Evolutionary conservation across 192 early-diverging fungal genomes (phyloP).

Genomic region (Entomortierella lignicola): DNA sequence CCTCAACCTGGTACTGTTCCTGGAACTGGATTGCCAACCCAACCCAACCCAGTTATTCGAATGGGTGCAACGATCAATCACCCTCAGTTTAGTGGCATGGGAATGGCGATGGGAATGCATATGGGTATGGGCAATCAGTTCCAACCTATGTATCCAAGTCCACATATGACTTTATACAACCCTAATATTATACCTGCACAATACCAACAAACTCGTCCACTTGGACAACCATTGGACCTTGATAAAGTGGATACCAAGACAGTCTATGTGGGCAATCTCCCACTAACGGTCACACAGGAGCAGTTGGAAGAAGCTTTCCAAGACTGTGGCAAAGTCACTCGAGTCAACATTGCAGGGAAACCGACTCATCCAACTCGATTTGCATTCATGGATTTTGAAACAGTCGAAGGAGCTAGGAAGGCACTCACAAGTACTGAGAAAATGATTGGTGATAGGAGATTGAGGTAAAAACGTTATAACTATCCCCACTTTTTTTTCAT

Average conservation of each 20-base stretch:
- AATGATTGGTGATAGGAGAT: constrained; percentile 37
- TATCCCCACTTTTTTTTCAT: background rate
- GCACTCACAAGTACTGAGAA: constrained; percentile 45
- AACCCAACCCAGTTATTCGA: constrained; percentile 37
- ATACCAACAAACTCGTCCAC: constrained; percentile 11
- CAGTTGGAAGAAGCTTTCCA: constrained; percentile 47
- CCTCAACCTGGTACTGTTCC: constrained; percentile 6
- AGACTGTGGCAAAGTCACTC: constrained; percentile 45
- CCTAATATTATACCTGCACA: constrained; percentile 36
- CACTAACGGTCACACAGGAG: constrained; percentile 41
- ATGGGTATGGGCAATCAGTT: constrained; percentile 37
- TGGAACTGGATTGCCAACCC: background rate
- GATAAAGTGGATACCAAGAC: constrained; percentile 46
- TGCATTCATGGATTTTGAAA: constrained; percentile 55
- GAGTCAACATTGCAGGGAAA: constrained; percentile 53
- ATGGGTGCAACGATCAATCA: constrained; percentile 49
- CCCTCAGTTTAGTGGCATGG: constrained; percentile 41
- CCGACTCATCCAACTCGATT: constrained; percentile 48
- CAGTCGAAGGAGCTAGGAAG: constrained; percentile 41
- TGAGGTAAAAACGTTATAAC: constrained; percentile 41
- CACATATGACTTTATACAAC: constrained; percentile 46
- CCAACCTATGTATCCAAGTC: constrained; percentile 44
- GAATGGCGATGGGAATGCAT: constrained; percentile 27
- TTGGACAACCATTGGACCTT: constrained; percentile 28
- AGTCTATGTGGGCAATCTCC: constrained; percentile 48